Evolutionary conservation across 1,139 yeast species (phyloP).

Genomic region (Kodamaea fungicola): DNA sequence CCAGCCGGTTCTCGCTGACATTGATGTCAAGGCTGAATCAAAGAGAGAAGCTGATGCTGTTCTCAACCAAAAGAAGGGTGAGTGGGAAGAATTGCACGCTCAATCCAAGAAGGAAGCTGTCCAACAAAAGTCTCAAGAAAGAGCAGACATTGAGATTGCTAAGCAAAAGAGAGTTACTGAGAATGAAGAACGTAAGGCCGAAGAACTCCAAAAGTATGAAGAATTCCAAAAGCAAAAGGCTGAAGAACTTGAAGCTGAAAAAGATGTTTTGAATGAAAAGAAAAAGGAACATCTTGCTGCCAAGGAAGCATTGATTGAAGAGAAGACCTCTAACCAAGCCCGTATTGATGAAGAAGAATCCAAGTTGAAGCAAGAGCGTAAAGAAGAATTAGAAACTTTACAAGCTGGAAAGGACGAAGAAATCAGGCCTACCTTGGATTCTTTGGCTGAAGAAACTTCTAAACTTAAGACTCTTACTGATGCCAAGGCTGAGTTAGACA

Average conservation of each 20-base stretch:
- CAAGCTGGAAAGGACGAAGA: slow-evolving; percentile 45
- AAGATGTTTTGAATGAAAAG: slow-evolving; percentile 32
- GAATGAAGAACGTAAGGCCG: slow-evolving; percentile 39
- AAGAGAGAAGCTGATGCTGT: slow-evolving; percentile 64
- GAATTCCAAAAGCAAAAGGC: slow-evolving; percentile 33
- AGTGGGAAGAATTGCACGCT: slow-evolving; percentile 30
- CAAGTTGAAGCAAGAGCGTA: slow-evolving; percentile 36
- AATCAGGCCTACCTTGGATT: slow-evolving; percentile 40
- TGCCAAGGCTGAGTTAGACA: slow-evolving; percentile 33
- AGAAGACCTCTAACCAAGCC: slow-evolving; percentile 40
- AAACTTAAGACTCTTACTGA: slow-evolving; percentile 40
- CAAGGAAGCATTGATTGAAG: slow-evolving; percentile 35
- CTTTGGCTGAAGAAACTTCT: slow-evolving; percentile 34
- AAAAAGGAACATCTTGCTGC: slow-evolving; percentile 33
- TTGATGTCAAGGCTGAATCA: slow-evolving; percentile 63
- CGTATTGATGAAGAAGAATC: slow-evolving; percentile 43
- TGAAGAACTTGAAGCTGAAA: slow-evolving; percentile 35
- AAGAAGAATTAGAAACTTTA: slow-evolving; percentile 41
- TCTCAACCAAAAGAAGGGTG: slow-evolving; percentile 29
- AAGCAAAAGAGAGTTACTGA: slow-evolving; percentile 35
- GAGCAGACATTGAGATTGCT: slow-evolving; percentile 36
- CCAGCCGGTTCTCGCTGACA: slow-evolving; percentile 79
- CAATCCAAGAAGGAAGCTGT: slow-evolving; percentile 51
- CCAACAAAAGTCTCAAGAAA: slow-evolving; percentile 48
- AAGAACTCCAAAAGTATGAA: slow-evolving; percentile 35